A percentile compares a stretch with the other conserved stretches of the same genome.
Evolutionary conservation across 2,329 filamentous ascomycete species (phyloP).

Genomic region (Helotiales sp.): DNA sequence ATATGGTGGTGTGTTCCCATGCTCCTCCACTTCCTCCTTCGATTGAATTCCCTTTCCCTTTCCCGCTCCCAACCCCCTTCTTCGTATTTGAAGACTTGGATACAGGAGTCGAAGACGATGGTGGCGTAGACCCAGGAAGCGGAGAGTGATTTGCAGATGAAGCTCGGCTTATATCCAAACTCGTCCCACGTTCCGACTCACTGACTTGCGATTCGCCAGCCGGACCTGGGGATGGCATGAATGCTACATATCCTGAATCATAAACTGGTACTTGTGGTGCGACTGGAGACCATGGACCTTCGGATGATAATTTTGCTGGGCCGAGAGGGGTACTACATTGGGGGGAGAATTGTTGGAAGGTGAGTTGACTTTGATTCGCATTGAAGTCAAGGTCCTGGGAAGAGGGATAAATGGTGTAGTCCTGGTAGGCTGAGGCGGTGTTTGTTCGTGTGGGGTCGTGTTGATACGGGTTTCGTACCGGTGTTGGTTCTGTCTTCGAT

Average conservation of each 20-base stretch:
- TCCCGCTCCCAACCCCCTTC: conserved; percentile 5
- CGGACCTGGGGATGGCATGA: conserved; percentile 21
- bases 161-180: neutral
- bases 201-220: conserved; percentile 10
- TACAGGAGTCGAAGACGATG: neutral
- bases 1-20: conserved; percentile 16
- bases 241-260: conserved; percentile 12
- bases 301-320: conserved; percentile 8
- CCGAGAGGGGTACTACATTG: too few species aligned
- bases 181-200: conserved; percentile 2
- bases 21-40: neutral
- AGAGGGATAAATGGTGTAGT: too few species aligned
- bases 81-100: neutral
- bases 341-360: too few species aligned
- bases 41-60: too few species aligned
- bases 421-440: too few species aligned
- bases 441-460: too few species aligned
- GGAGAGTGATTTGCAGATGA: neutral
- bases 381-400: too few species aligned
- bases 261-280: conserved; percentile 14
- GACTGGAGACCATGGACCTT: conserved; percentile 21
- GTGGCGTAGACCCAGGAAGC: too few species aligned
- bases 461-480: conserved; percentile 4
- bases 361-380: too few species aligned
- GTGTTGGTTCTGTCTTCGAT: conserved; percentile 4